Evolutionary conservation across 345 rosid genomes (phyloP).

Genomic region (Ricinus communis): DNA sequence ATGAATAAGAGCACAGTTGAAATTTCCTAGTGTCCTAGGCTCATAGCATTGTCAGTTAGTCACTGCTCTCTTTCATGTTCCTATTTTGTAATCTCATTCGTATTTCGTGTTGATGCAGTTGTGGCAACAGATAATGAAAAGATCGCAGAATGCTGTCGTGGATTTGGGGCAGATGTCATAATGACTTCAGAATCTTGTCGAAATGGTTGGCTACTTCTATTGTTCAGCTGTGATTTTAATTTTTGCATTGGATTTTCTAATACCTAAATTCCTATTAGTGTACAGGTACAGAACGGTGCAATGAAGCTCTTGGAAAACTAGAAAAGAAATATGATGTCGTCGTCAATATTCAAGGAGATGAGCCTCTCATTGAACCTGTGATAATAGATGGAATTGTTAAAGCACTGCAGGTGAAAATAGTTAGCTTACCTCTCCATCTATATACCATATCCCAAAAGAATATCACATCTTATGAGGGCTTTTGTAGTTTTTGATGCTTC

Average conservation of each 20-base stretch:
- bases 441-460: no score
- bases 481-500: not conserved
- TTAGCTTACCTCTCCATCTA: not conserved
- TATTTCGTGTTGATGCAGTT: constrained; percentile 43
- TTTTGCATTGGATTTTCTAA: constrained; percentile 9
- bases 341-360: constrained; percentile 96
- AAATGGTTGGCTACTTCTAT: constrained; percentile 53
- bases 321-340: constrained; percentile 85
- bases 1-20: no score
- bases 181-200: constrained; percentile 94
- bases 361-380: constrained; percentile 94
- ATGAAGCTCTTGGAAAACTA: constrained; percentile 83
- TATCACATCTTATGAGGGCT: no score
- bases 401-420: constrained; percentile 71
- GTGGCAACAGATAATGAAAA: constrained; percentile 92
- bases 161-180: constrained; percentile 91
- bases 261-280: constrained; percentile 9
- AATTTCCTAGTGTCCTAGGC: no score
- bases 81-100: not conserved
- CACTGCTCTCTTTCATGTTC: not conserved
- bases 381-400: constrained; percentile 90
- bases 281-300: constrained; percentile 82
- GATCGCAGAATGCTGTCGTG: constrained; percentile 92
- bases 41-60: not conserved
- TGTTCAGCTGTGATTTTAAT: not conserved